Base-by-base conservation (phyloP, 2,329 filamentous ascomycete genomes). In the Ophiostoma fasciatum region DNA sequence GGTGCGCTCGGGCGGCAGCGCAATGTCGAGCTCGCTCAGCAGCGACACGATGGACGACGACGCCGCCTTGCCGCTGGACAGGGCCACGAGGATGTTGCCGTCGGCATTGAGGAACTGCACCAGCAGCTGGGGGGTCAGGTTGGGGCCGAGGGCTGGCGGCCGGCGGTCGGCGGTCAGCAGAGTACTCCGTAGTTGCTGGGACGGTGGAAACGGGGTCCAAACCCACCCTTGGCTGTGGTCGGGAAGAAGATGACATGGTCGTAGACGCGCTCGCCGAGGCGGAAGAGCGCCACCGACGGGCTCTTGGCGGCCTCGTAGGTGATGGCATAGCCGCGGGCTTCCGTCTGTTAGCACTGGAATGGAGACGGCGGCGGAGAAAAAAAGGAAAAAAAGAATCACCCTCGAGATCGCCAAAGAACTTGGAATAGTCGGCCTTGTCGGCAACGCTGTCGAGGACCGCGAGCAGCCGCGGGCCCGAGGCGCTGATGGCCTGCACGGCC, bases 221-320 rank as follows among this genome's bases (percentile, higher is more conserved):
- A n/a, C n/a, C n/a, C 54, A 84, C 81, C 87, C 71, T 98, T 98
- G 22, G 82, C 74, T 60, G 88, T 93, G 41, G 78, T 75, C 35
- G 90, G 90, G 45, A 96, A 74, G 48, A 98, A 69, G 45, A 96
- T 59, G 45, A 96, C 63, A 60, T 98, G 88, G 61, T 96, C 88
- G 60, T 87, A 96, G 44, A 73, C 75, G 56, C 81, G 76, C 62
- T 90, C 83, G 53, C 88, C 90, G 45, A 90, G 75, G 53, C 74
- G 68, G 64, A 94, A 93, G 46, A 98, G 68, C 35, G 73, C 69
- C 49, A 96, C 62, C 34, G 68, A 65, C 36, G 84, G 74, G 55
- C 74, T 81, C 62, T 90, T 90, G 42, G 84, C 82, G 7, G 84
- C 85, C 56, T 87, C 75, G 55, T 85, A 87, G 26, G 71, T 70